phyloP scores from a whole-genome alignment of 768 basidiomycete genomes.

The Tylopilus vinaceipallidus region DNA sequence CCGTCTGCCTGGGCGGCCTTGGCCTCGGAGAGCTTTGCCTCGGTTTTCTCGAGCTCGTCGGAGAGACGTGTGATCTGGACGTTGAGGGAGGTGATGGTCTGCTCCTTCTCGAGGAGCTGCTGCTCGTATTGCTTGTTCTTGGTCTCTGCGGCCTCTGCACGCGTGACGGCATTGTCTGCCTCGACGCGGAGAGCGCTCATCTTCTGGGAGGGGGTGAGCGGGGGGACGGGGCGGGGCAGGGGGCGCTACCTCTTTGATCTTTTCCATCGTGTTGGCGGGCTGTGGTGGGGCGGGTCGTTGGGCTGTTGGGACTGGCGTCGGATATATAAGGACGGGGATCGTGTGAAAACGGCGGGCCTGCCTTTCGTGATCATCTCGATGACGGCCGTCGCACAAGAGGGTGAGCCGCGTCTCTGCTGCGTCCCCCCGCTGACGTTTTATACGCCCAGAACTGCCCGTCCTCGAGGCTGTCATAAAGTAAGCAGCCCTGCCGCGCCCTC shows the following conservation, averaged over 20 bases:
- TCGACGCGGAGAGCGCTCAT: slow-evolving; percentile 75
- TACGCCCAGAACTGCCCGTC: slow-evolving; percentile 79
- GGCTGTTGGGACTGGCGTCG: slow-evolving; percentile 18
- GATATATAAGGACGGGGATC: slow-evolving; percentile 24
- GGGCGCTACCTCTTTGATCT: slow-evolving; percentile 43
- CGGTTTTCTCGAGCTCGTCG: slow-evolving; percentile 65
- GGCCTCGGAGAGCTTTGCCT: slow-evolving; percentile 58
- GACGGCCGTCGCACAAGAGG: slow-evolving; percentile 75
- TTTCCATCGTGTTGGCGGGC: slow-evolving; percentile 39
- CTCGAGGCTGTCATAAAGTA: slow-evolving; percentile 94
- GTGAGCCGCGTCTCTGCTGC: slow-evolving; percentile 40
- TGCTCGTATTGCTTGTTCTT: slow-evolving; percentile 82
- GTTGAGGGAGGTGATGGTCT: slow-evolving; percentile 77
- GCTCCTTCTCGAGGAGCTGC: slow-evolving; percentile 73
- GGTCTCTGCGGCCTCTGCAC: slow-evolving; percentile 86
- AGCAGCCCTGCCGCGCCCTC: background rate
- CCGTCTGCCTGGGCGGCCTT: slow-evolving; percentile 68
- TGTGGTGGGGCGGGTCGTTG: slow-evolving; percentile 1
- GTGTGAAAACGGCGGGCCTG: slow-evolving; percentile 34
- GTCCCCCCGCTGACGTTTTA: slow-evolving; percentile 18
- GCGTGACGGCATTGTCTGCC: slow-evolving; percentile 74
- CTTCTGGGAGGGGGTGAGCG: slow-evolving; percentile 47
- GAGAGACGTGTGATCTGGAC: slow-evolving; percentile 70
- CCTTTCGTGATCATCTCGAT: slow-evolving; percentile 35
- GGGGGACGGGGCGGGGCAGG: background rate